These are phyloP conservation scores for Salix udensis DNA, from an alignment of 345 rosid genomes.

Conservation along the genomic window DNA sequence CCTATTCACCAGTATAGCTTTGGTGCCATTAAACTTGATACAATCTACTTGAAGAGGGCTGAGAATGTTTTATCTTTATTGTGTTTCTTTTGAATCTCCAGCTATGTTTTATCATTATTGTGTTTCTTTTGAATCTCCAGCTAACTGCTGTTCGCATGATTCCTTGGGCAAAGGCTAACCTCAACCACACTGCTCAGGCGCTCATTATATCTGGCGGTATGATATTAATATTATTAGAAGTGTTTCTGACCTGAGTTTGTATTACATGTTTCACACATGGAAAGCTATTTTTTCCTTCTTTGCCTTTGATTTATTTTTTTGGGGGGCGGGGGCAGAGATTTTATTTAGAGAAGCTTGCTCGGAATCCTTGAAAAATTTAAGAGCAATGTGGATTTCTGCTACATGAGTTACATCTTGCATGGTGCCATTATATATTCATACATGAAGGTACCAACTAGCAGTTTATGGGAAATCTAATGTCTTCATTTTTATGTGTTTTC, in stretches of 20 bases:
- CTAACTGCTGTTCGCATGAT: conserved; percentile 42
- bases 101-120: conserved; percentile 17
- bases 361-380: no score
- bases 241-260: background rate
- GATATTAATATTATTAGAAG: background rate
- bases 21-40: background rate
- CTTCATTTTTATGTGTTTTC: background rate
- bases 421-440: no score
- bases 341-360: no score
- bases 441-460: background rate
- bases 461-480: background rate
- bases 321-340: background rate
- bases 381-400: no score
- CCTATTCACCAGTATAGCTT: background rate
- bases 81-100: conserved; percentile 10
- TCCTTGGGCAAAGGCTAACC: conserved; percentile 79
- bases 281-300: background rate
- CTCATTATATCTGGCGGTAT: conserved; percentile 61
- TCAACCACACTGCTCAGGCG: conserved; percentile 69
- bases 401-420: no score
- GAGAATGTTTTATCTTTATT: background rate
- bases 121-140: conserved; percentile 21
- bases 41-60: background rate
- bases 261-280: background rate
- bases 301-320: background rate